phyloP scores from a whole-genome alignment of 441 rosid species.

The Erodium chrysanthum region DNA sequence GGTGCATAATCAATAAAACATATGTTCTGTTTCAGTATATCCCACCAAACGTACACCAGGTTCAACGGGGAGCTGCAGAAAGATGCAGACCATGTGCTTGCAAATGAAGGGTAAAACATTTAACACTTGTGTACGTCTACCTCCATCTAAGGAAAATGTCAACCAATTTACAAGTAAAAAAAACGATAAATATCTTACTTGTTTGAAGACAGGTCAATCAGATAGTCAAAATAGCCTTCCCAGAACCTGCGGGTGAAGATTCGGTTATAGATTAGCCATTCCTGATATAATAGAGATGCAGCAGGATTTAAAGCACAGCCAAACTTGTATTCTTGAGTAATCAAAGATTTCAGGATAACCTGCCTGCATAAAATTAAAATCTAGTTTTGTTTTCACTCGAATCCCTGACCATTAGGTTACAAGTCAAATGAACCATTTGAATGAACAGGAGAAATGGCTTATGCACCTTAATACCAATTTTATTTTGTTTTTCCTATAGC shows the following conservation, averaged over 20 bases:
- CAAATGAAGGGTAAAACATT: constrained; percentile 2
- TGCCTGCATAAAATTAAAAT: not conserved
- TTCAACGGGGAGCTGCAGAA: not conserved
- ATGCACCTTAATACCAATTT: too few species aligned
- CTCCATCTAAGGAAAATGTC: constrained; percentile 8
- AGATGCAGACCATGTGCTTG: not conserved
- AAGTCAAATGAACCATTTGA: too few species aligned
- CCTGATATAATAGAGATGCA: not conserved
- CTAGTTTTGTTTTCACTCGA: not conserved
- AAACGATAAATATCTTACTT: constrained; percentile 41
- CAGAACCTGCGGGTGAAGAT: constrained; percentile 59
- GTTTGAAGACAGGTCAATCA: constrained; percentile 75
- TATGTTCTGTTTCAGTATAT: not conserved
- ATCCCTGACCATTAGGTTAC: too few species aligned
- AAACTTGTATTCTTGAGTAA: not conserved
- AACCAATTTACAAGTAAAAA: not conserved
- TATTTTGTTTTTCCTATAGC: too few species aligned
- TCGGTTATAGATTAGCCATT: constrained; percentile 4
- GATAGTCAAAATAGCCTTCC: constrained; percentile 93
- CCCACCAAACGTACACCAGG: not conserved
- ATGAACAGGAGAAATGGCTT: too few species aligned
- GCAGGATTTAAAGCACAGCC: not conserved
- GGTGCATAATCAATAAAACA: not conserved
- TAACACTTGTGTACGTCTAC: constrained; percentile 4
- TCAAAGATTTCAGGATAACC: not conserved